Evolutionary conservation across 805 yeast species (phyloP), one percentile per base, ranked within the genome.

Genomic region (Candida qinlingensis): DNA sequence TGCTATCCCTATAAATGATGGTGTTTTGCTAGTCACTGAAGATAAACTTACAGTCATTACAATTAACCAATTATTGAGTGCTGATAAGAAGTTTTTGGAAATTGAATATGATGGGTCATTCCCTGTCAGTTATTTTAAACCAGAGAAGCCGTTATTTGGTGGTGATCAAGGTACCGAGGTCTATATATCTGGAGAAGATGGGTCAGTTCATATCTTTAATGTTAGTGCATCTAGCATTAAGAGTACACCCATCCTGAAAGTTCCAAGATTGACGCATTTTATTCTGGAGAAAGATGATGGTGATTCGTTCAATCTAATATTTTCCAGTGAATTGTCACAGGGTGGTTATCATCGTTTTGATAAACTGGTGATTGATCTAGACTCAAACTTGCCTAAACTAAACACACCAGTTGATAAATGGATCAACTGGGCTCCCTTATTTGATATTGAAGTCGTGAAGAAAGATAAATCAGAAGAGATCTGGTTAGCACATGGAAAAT

Each of bases 361-460:
- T 1, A 59, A 59, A 4, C 49, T 70, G 10, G 56, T 60, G 7
- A 29, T 39, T 35, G 44, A 58, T 7, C 51, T 54, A 3, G 39
- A 47, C 3, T 42, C 30, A 44, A 47, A 60, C 48, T 36, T 39
- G 1, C 39, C 46, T 4, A 39, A 33, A 7, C 47, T 54, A 6
- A 46, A 47, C 2, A 26, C 29, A 26, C 19, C 33, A 2, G 6
- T 65, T 2, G 56, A 57, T 2, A 71, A 64, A 46, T 71, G 66
- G 57, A 66, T 64, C 36, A 74, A 71, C 51, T 76, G 81, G 81
- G 67, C 79, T 0, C 80, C 81, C 0, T 45, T 76, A 1, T 49
- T 72, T 19, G 80, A 76, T 57, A 56, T 71, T 2, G 65, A 61
- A 48, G 56, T 73, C 3, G 60, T 73, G 1, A 50, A 38, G 35